Evolutionary conservation across 179 eudicot genomes (phyloP), one percentile per base, ranked within the genome.

Genomic region (Heliamphora pulchella): DNA sequence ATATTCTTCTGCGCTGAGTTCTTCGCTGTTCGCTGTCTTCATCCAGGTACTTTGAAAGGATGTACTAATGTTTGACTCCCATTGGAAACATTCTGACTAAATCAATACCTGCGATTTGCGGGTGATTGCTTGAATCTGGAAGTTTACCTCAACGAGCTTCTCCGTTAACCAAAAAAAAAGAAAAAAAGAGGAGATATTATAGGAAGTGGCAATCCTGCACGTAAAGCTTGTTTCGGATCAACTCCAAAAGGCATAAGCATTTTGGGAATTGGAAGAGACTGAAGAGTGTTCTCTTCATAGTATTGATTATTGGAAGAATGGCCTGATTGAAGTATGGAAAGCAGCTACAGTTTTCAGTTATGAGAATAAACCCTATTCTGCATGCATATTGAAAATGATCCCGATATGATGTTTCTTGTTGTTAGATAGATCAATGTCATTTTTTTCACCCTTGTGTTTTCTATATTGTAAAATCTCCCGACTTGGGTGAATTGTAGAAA

Each of bases 401-500:
- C 54, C 8, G 10, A 0, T 71, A 71, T 47, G 39, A 51, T n/a
- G 41, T 44, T 61, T 20, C 8, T 44, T 4, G 22, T 66, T 65
- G 62, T 15, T n/a, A n/a, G n/a, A n/a, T 48, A 22, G 73, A 64
- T 78, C 58, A 54, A 22, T 41, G 11, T 8, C 2, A 17, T 13
- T 64, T 51, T 48, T 10, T 17, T 15, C 0, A 0, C 4, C 13
- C n/a, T n/a, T 20, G 1, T 8, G 11, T 46, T 54, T 74, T 6
- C 0, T 46, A 18, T 47, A 51, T 50, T 15, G 44, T 50, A 48
- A 39, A 10, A 3, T 68, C 10, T 74, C 77, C 64, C 50, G 17
- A 13, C 62, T 50, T 50, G 65, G 22, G 58, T 77, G 54, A 7
- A 77, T 62, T 77, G 79, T 78, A 78, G 80, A 77, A 10, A 77